A percentile compares a stretch with the other conserved stretches of the same genome.
These are phyloP conservation scores for Talaromyces nanjingensis DNA, from an alignment of 495 filamentous ascomycete species.

Conservation along the genomic window DNA sequence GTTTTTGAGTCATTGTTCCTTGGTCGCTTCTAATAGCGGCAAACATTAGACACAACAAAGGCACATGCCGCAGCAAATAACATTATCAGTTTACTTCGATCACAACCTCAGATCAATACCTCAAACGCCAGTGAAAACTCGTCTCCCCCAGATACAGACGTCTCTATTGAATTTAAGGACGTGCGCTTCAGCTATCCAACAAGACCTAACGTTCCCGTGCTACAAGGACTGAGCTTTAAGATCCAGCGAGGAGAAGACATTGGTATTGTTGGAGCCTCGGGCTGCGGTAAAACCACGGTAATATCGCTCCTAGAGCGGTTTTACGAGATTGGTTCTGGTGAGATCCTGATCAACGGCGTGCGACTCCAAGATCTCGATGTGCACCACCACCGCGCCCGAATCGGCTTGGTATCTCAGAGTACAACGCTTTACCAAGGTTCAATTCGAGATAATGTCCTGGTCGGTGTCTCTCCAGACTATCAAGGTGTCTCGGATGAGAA, in stretches of 20 bases:
- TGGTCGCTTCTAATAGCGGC: background rate
- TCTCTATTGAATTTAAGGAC: constrained; percentile 33
- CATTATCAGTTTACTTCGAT: constrained; percentile 30
- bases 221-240: constrained; percentile 27
- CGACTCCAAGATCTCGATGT: constrained; percentile 39
- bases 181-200: constrained; percentile 55
- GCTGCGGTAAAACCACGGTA: constrained; percentile 67
- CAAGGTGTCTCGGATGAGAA: constrained; percentile 11
- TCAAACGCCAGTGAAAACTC: background rate
- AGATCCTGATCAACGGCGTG: constrained; percentile 44
- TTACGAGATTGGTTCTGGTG: constrained; percentile 48
- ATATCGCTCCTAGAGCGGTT: constrained; percentile 59
- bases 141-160: background rate
- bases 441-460: constrained; percentile 53
- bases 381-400: constrained; percentile 37
- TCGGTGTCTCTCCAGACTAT: constrained; percentile 35
- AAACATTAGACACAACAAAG: constrained; percentile 44
- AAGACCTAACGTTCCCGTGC: constrained; percentile 39
- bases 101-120: background rate
- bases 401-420: constrained; percentile 60
- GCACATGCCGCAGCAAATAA: constrained; percentile 49
- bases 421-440: constrained; percentile 56
- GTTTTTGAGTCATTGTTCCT: background rate
- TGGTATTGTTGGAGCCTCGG: constrained; percentile 64
- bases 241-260: constrained; percentile 60